Evolutionary conservation across 1,284 basidiomycete genomes (phyloP).

Genomic region (Ceratobasidium sp.): DNA sequence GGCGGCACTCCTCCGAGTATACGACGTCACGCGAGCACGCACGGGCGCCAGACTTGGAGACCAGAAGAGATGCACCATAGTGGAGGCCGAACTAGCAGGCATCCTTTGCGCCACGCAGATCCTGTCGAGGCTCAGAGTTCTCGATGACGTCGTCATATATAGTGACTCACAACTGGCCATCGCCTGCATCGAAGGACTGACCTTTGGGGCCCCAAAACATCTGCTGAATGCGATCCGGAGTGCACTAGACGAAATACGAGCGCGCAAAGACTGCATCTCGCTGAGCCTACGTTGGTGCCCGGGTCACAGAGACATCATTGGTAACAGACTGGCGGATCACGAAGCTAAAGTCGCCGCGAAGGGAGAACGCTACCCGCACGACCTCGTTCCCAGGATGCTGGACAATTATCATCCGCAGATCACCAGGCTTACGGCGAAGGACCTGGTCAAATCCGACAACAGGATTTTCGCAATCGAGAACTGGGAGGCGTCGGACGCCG

Average conservation of each 20-base stretch:
- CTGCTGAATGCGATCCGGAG: background rate
- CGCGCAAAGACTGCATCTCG: background rate
- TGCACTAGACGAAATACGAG: background rate
- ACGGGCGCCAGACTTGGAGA: background rate
- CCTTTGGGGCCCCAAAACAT: background rate
- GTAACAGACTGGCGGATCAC: conserved; percentile 46
- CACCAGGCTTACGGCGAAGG: no score
- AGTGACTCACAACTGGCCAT: conserved; percentile 11
- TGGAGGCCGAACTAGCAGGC: background rate
- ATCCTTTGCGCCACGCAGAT: background rate
- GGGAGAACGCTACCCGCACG: background rate
- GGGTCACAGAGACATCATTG: conserved; percentile 42
- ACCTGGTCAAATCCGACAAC: no score
- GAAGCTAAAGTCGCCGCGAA: conserved; percentile 21
- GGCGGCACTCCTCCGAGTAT: background rate
- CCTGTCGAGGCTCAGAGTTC: background rate
- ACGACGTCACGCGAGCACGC: background rate
- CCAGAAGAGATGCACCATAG: background rate
- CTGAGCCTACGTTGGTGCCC: conserved; percentile 36
- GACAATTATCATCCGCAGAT: no score
- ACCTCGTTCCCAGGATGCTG: background rate
- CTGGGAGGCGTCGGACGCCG: no score
- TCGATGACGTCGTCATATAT: background rate
- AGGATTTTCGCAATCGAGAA: no score
- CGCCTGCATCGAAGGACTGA: background rate